Conservation (phyloP, 2,329 filamentous ascomycete genomes). For the Xylariaceae sp. region DNA sequence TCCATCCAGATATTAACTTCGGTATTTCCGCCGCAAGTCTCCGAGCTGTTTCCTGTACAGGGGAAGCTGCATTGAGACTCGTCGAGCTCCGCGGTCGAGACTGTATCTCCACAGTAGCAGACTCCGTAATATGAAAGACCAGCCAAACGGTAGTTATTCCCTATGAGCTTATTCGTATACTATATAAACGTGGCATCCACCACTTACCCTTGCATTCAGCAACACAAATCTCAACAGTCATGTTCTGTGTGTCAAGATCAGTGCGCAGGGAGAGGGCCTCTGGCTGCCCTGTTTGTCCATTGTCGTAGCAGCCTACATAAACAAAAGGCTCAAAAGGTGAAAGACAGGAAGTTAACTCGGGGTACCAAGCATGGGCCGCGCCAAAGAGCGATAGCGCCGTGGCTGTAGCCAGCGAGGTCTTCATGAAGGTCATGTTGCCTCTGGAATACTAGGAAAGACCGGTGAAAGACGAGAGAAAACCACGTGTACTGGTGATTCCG, state of each 20-base stretch:
- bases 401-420: conserved; percentile 33
- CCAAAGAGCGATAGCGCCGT: conserved; percentile 37
- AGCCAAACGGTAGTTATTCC: conserved; percentile 48
- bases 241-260: conserved; percentile 33
- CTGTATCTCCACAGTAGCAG: conserved; percentile 51
- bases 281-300: conserved; percentile 28
- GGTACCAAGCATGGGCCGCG: conserved; percentile 39
- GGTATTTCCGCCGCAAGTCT: conserved; percentile 33
- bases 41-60: conserved; percentile 43
- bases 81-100: conserved; percentile 48
- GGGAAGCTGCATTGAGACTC: conserved; percentile 55
- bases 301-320: conserved; percentile 46
- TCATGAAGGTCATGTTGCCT: conserved; percentile 31
- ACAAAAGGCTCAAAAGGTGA: conserved; percentile 44
- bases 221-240: conserved; percentile 47
- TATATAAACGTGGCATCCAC: neutral
- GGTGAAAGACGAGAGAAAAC: neutral
- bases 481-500: conserved; percentile 7
- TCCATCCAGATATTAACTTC: conserved; percentile 31
- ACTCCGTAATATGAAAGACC: conserved; percentile 49
- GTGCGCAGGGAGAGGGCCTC: conserved; percentile 41
- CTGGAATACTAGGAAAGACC: conserved; percentile 1
- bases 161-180: conserved; percentile 19
- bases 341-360: conserved; percentile 43
- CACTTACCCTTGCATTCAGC: conserved; percentile 46